Evolutionary conservation across 1,284 basidiomycete species (phyloP), one percentile per base, ranked within the genome.

Genomic region (Sparassis latifolia): DNA sequence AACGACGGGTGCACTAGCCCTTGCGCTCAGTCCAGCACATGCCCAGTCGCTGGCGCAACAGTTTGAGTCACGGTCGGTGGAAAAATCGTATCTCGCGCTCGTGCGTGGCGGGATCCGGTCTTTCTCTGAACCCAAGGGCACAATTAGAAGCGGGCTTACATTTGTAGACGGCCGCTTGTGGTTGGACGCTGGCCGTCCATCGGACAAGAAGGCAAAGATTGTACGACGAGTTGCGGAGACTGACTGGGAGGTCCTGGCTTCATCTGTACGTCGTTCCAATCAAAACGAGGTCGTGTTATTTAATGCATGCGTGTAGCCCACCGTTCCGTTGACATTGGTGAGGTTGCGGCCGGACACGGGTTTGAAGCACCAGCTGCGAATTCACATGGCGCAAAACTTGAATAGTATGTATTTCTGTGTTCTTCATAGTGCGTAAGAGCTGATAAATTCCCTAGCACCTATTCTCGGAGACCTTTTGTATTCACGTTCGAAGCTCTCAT

Each of bases 291-390:
- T 6, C 32, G 29, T 30, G 7, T 44, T 7, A 29, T 9, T 31
- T 30, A 32, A 44, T 31, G 32, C 6, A 10, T 7, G 20, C 20
- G 6, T n/a, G 3, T 40, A 80, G 80, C 66, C 72, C 4, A 67
- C 63, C 30, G 70, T 64, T 2, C 80, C 80, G 10, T 48, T 86
- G 32, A 79, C 82, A 2, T 69, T 87, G 45, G 62, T 87, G 44
- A 71, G 72, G 42, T 68, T 87, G 5, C 70, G 68, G 7, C 71
- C 84, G 27, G 66, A 75, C 49, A 86, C 84, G 6, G 85, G 85
- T 2, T 62, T 79, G 49, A 87, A 87, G 62, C 85, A 87, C 52
- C 84, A 87, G 57, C 74, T 87, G 28, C 77, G 84, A 32, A 69
- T 85, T 9, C 82, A 86, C 54, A 61, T 81, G 40, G 74, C 84